Conservation (phyloP, 345 rosid genomes). For the Pugionium cornutum region DNA sequence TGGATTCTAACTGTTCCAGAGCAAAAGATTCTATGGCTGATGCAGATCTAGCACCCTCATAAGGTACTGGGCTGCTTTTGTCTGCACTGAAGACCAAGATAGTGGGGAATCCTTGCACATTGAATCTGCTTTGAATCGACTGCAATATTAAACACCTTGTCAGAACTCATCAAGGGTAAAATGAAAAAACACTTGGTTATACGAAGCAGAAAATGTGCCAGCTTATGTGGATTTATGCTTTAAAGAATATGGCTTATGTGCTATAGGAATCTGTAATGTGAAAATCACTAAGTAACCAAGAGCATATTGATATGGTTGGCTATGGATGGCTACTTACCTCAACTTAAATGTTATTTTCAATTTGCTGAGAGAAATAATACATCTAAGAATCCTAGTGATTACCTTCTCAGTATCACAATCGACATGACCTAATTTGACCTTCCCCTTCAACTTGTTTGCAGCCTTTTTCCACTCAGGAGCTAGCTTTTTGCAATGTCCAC, state of each 20-base stretch:
- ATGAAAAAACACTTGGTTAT: not conserved
- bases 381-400: conserved; percentile 1
- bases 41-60: conserved; percentile 98
- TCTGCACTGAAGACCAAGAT: conserved; percentile 91
- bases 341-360: too few relatives aligned
- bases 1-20: conserved; percentile 76
- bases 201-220: conserved; percentile 7
- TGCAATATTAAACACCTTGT: conserved; percentile 41
- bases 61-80: conserved; percentile 79
- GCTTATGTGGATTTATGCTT: conserved; percentile 23
- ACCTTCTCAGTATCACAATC: conserved; percentile 95
- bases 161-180: conserved; percentile 19
- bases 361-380: too few relatives aligned
- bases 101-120: conserved; percentile 97
- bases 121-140: conserved; percentile 97
- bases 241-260: too few relatives aligned
- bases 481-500: conserved; percentile 97
- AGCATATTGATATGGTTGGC: not conserved
- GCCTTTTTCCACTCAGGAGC: conserved; percentile 99
- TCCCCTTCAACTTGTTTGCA: conserved; percentile 89
- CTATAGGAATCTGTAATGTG: too few relatives aligned
- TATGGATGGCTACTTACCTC: too few relatives aligned
- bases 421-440: conserved; percentile 95
- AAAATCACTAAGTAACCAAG: not conserved
- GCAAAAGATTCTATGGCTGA: conserved; percentile 91